phyloP scores from a whole-genome alignment of 2,329 filamentous ascomycete species.

The Arthroderma sp. region DNA sequence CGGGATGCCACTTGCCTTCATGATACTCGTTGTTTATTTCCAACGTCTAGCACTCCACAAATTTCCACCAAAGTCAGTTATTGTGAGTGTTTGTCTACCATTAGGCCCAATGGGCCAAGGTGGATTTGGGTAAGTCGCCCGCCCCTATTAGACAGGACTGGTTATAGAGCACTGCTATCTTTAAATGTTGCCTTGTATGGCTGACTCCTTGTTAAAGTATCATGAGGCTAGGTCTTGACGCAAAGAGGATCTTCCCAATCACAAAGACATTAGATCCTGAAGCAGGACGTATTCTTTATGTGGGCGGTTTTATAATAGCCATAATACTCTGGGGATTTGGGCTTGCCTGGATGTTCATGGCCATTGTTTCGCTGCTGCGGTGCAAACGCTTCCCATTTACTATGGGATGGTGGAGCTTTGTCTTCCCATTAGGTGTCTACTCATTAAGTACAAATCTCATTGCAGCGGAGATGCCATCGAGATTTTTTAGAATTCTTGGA shows the following conservation, averaged over 20 bases:
- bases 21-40: conserved; percentile 56
- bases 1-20: conserved; percentile 47
- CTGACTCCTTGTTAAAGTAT: conserved; percentile 17
- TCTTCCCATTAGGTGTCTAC: conserved; percentile 47
- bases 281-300: conserved; percentile 22
- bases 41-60: conserved; percentile 55
- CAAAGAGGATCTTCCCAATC: conserved; percentile 23
- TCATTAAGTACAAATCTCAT: conserved; percentile 32
- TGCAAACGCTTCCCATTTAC: conserved; percentile 42
- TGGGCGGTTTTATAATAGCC: conserved; percentile 23
- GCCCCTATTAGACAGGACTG: neutral
- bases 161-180: neutral
- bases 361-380: conserved; percentile 22
- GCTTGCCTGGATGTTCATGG: conserved; percentile 29
- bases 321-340: conserved; percentile 30
- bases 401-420: conserved; percentile 51
- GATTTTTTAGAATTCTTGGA: conserved; percentile 44
- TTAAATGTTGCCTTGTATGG: neutral
- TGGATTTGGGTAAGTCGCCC: conserved; percentile 38
- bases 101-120: conserved; percentile 55
- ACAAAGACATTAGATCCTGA: conserved; percentile 20
- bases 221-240: conserved; percentile 39
- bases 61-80: conserved; percentile 54
- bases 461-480: conserved; percentile 39
- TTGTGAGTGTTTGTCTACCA: conserved; percentile 56